A percentile compares a stretch with the other conserved stretches of the same genome.
Evolutionary conservation across 2,329 filamentous ascomycete species (phyloP).

Genomic region (Aureobasidium lini): DNA sequence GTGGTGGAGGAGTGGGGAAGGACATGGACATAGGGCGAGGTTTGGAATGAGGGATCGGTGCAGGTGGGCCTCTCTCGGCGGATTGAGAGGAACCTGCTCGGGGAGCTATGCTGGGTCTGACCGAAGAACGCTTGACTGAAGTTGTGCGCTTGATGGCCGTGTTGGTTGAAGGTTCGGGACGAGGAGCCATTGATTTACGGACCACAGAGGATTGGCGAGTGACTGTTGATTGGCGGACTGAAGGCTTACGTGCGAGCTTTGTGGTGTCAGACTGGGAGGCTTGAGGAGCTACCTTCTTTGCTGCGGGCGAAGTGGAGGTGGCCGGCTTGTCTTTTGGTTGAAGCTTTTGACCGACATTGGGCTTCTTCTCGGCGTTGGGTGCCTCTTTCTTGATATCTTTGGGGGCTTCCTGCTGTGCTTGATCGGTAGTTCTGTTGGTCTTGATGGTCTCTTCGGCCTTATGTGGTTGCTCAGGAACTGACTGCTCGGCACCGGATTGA

Average conservation of each 20-base stretch:
- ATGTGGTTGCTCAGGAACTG: background rate
- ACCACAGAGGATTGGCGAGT: background rate
- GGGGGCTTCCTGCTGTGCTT: background rate
- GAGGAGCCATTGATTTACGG: background rate
- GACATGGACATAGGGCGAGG: slow-evolving; percentile 40
- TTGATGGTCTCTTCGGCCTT: background rate
- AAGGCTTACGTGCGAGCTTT: slow-evolving; percentile 14
- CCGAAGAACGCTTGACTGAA: background rate
- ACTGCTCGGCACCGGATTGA: background rate
- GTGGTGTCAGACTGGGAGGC: slow-evolving; percentile 20
- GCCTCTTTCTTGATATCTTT: background rate
- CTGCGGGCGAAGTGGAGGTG: background rate
- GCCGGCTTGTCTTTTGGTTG: background rate
- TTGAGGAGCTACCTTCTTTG: slow-evolving; percentile 34
- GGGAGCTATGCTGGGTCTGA: slow-evolving; percentile 8
- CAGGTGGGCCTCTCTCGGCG: slow-evolving; percentile 16
- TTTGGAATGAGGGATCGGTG: slow-evolving; percentile 32
- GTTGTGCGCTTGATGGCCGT: background rate
- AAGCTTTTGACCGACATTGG: background rate
- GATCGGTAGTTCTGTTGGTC: background rate
- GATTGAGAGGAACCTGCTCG: slow-evolving; percentile 19
- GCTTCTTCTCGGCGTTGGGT: background rate
- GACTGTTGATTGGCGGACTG: slow-evolving; percentile 16
- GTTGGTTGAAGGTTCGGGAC: background rate
- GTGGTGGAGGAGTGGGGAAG: slow-evolving; percentile 41